Conservation (phyloP, 139 green algal species). For the Medakamo hakoo region DNA sequence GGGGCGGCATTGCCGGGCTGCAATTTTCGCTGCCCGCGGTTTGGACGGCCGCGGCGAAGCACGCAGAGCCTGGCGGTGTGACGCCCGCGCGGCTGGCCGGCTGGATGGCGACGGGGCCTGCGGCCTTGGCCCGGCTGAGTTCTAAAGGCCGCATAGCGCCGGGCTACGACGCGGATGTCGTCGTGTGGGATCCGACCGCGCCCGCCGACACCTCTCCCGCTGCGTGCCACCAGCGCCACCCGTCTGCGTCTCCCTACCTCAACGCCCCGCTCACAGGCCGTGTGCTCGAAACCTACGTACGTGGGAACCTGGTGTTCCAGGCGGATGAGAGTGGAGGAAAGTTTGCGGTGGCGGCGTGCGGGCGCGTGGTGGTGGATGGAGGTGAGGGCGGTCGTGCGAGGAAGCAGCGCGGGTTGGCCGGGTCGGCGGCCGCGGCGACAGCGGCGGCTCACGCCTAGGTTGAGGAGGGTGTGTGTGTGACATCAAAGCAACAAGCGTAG, state of each 20-base stretch:
- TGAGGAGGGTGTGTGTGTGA: no score
- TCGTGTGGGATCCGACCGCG: constrained; percentile 65
- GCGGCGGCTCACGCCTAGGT: no score
- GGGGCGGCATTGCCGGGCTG: constrained; percentile 83
- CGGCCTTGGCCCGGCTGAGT: background rate
- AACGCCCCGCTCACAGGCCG: constrained; percentile 32
- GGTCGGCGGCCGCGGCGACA: no score
- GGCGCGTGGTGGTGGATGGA: background rate
- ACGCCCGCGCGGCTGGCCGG: constrained; percentile 43
- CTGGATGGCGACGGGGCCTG: constrained; percentile 11
- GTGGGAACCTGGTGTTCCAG: constrained; percentile 39
- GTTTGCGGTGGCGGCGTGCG: background rate
- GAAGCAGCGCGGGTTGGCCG: no score
- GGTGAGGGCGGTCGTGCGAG: no score
- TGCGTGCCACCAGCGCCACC: constrained; percentile 43
- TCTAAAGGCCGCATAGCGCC: constrained; percentile 52
- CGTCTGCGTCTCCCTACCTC: constrained; percentile 49
- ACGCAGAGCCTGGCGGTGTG: constrained; percentile 6
- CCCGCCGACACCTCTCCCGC: constrained; percentile 33
- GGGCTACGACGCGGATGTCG: constrained; percentile 73
- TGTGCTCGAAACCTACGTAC: constrained; percentile 55
- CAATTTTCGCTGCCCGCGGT: constrained; percentile 76
- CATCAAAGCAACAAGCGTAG: no score
- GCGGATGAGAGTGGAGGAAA: background rate
- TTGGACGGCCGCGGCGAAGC: constrained; percentile 34